Percentiles rank a stretch among this genome's conserved stretches.
These are phyloP conservation scores for Apiospora pterosperma DNA, from an alignment of 2,329 filamentous ascomycete genomes.

Conservation along the genomic window DNA sequence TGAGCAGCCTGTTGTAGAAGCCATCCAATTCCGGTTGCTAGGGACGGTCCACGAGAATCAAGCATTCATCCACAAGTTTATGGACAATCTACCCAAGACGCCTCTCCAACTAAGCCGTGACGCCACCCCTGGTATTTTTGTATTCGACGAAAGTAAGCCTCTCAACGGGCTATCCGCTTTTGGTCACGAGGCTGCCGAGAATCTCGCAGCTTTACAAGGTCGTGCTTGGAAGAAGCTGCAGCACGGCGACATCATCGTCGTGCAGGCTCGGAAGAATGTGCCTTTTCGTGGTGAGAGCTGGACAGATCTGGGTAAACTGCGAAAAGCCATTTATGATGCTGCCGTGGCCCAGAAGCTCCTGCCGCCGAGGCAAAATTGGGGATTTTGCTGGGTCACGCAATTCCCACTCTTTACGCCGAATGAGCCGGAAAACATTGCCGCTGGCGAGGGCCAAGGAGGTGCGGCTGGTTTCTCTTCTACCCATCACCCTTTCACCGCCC, in stretches of 20 bases:
- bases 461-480: slow-evolving; percentile 77
- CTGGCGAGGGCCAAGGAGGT: slow-evolving; percentile 76
- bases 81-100: slow-evolving; percentile 58
- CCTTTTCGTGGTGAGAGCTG: slow-evolving; percentile 67
- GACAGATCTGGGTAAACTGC: slow-evolving; percentile 66
- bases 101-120: slow-evolving; percentile 64
- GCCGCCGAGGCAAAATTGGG: slow-evolving; percentile 45
- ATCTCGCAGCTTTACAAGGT: slow-evolving; percentile 17
- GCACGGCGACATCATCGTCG: slow-evolving; percentile 74
- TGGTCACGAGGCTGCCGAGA: slow-evolving; percentile 20
- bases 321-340: slow-evolving; percentile 64
- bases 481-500: slow-evolving; percentile 95
- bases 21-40: slow-evolving; percentile 61
- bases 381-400: slow-evolving; percentile 80
- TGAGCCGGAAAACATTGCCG: slow-evolving; percentile 45
- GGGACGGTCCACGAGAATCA: not conserved
- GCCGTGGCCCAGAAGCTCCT: slow-evolving; percentile 64
- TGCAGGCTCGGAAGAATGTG: slow-evolving; percentile 71
- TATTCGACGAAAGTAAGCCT: slow-evolving; percentile 71
- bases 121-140: slow-evolving; percentile 76
- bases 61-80: slow-evolving; percentile 58
- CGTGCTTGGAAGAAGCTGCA: slow-evolving; percentile 35
- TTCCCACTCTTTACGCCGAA: slow-evolving; percentile 90
- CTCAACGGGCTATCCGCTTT: slow-evolving; percentile 65
- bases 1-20: slow-evolving; percentile 67